A percentile compares a stretch with the other conserved stretches of the same genome.
These are phyloP conservation scores for Fusarium chlamydosporum DNA, from an alignment of 2,329 filamentous ascomycete species.

Conservation along the genomic window DNA sequence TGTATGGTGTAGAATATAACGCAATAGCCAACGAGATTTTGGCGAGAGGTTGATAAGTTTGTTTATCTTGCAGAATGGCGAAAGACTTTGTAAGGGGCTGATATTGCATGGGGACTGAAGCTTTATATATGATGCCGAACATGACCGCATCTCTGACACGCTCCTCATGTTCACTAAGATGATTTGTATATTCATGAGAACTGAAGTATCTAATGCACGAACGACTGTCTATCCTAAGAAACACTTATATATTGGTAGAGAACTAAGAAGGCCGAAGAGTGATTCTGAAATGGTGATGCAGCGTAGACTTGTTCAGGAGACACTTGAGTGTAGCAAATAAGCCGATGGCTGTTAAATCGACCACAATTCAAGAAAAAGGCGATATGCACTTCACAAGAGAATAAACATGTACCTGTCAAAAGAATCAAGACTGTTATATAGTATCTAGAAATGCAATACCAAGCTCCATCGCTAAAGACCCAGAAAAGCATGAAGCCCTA, in stretches of 20 bases:
- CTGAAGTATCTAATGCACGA: no score
- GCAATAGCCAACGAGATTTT: neutral
- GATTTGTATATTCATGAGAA: neutral
- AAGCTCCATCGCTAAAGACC: neutral
- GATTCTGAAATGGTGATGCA: neutral
- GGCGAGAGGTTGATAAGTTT: no score
- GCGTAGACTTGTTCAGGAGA: neutral
- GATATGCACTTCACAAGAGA: fast-evolving
- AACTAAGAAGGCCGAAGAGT: neutral
- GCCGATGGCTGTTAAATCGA: fast-evolving
- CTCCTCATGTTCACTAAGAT: neutral
- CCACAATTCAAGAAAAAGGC: neutral
- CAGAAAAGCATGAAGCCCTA: fast-evolving
- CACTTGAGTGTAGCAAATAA: fast-evolving
- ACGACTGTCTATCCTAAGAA: neutral
- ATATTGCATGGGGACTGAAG: neutral
- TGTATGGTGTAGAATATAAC: neutral
- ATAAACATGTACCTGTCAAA: neutral
- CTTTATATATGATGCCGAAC: neutral
- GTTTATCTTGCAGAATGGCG: no score
- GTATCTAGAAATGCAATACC: neutral
- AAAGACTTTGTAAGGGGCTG: neutral
- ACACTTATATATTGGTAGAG: neutral
- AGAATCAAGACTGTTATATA: no score
- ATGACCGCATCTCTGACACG: neutral